phyloP scores from a whole-genome alignment of 345 rosid genomes.

The Citrus trifoliata region DNA sequence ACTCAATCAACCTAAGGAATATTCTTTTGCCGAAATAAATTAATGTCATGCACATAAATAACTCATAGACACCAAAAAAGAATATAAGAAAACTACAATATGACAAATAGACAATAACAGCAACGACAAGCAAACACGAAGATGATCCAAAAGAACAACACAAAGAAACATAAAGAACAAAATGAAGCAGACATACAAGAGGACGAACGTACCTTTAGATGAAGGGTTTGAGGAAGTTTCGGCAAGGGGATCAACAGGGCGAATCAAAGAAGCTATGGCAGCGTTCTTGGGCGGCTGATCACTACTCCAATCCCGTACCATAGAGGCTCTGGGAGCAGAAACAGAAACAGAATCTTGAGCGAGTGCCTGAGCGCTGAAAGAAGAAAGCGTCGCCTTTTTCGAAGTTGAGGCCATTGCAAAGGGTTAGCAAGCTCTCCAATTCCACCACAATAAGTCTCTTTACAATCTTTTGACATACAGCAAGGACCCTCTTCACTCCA shows the following conservation, averaged over 20 bases:
- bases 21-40: neutral
- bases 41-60: neutral
- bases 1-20: conserved; percentile 4
- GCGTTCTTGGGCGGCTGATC: conserved; percentile 38
- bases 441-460: conserved; percentile 60
- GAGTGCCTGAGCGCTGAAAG: conserved; percentile 11
- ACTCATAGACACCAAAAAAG: neutral
- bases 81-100: neutral
- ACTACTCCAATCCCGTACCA: conserved; percentile 40
- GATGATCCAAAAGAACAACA: neutral
- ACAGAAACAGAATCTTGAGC: conserved; percentile 1
- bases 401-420: conserved; percentile 91
- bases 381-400: conserved; percentile 73
- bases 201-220: conserved; percentile 45
- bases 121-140: conserved; percentile 10
- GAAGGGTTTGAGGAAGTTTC: conserved; percentile 51
- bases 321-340: conserved; percentile 22
- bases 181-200: neutral
- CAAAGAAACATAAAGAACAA: neutral
- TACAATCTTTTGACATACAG: conserved; percentile 94
- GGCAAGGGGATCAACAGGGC: conserved; percentile 58
- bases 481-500: conserved; percentile 21
- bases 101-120: neutral
- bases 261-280: conserved; percentile 47
- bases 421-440: conserved; percentile 84